A percentile compares a stretch with the other conserved stretches of the same genome.
These are phyloP conservation scores for Populus euphratica DNA, from an alignment of 345 rosid genomes.

Conservation along the genomic window DNA sequence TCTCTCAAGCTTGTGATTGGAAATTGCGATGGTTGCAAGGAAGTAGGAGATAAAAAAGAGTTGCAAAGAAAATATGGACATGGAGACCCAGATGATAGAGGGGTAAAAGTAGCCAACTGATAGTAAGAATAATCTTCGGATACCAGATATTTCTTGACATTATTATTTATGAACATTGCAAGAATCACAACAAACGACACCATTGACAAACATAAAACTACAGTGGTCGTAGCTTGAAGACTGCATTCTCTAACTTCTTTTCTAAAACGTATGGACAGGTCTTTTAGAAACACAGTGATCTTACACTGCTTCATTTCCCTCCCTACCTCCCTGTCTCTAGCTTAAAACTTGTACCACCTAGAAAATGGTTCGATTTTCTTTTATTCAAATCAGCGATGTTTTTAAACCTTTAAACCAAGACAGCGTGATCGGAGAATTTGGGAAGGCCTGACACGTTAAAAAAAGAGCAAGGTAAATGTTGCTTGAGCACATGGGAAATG, in stretches of 20 bases:
- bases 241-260: not conserved
- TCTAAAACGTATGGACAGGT: not conserved
- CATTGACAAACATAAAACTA: slow-evolving; percentile 21
- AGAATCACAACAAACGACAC: slow-evolving; percentile 18
- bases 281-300: slow-evolving; percentile 15
- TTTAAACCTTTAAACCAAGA: not conserved
- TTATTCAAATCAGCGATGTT: not conserved
- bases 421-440: no score
- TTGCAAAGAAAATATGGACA: slow-evolving; percentile 3
- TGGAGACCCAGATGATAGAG: not conserved
- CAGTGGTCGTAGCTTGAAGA: slow-evolving; percentile 6
- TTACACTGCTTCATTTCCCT: slow-evolving; percentile 13
- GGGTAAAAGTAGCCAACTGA: not conserved
- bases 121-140: slow-evolving; percentile 14
- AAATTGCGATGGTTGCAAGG: not conserved
- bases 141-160: slow-evolving; percentile 16
- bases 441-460: no score
- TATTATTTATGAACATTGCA: slow-evolving; percentile 17
- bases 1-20: not conserved
- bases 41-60: slow-evolving; percentile 11
- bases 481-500: slow-evolving; percentile 18
- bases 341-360: not conserved
- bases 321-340: not conserved
- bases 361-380: not conserved
- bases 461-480: no score